Percentiles rank a stretch among this genome's conserved stretches.
phyloP scores from a whole-genome alignment of 495 filamentous ascomycete species.

The Penicillium bovifimosum region DNA sequence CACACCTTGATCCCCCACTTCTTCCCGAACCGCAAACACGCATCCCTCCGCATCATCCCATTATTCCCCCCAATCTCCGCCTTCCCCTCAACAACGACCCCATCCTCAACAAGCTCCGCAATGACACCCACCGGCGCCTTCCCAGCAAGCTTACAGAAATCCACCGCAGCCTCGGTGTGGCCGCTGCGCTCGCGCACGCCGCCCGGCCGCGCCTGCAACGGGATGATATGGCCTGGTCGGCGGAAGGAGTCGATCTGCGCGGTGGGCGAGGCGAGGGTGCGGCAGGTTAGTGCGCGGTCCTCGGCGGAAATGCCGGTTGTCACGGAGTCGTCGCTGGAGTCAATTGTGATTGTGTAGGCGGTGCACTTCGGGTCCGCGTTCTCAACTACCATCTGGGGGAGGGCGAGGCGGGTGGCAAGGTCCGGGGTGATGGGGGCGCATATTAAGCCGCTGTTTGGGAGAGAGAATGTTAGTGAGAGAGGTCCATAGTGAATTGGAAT shows the following conservation, averaged over 20 bases:
- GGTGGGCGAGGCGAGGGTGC: conserved; percentile 64
- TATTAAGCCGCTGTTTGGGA: conserved; percentile 64
- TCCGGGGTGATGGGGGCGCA: conserved; percentile 74
- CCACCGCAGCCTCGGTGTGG: conserved; percentile 89
- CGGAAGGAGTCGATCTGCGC: conserved; percentile 59
- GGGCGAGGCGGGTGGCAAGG: conserved; percentile 58
- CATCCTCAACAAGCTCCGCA: conserved; percentile 79
- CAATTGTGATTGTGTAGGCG: conserved; percentile 85
- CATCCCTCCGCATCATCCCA: conserved; percentile 91
- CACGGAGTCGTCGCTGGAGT: conserved; percentile 63
- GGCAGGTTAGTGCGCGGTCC: conserved; percentile 78
- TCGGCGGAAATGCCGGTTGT: conserved; percentile 88
- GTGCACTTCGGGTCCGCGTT: conserved; percentile 84
- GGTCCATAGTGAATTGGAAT: neutral
- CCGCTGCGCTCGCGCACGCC: conserved; percentile 74
- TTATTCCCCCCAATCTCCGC: conserved; percentile 53
- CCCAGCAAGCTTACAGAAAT: conserved; percentile 77
- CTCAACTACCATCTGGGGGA: conserved; percentile 84
- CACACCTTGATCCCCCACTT: conserved; percentile 88
- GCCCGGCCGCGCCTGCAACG: conserved; percentile 71
- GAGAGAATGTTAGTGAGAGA: neutral
- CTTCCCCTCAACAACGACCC: conserved; percentile 56
- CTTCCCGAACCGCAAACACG: conserved; percentile 80
- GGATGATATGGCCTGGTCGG: conserved; percentile 86
- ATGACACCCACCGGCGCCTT: conserved; percentile 75